Conservation (phyloP, 495 filamentous ascomycete species). For the Penicillium maclennaniae region DNA sequence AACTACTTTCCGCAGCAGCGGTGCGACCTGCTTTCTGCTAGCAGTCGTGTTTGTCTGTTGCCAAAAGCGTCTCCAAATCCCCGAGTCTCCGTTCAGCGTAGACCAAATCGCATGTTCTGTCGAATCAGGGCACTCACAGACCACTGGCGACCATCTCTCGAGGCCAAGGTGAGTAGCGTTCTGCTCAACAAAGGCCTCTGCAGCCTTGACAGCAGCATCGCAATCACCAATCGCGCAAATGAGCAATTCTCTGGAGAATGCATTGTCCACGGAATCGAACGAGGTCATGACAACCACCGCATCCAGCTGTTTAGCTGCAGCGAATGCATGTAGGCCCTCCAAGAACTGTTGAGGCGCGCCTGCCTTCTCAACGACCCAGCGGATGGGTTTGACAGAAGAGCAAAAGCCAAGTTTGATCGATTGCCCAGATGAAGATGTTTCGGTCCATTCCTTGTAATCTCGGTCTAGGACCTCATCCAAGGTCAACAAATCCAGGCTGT, state of each 20-base stretch:
- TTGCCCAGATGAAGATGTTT: slow-evolving; percentile 29
- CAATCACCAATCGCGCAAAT: slow-evolving; percentile 54
- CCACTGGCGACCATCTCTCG: slow-evolving; percentile 49
- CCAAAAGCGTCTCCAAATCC: slow-evolving; percentile 52
- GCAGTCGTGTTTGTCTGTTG: slow-evolving; percentile 60
- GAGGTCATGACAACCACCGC: slow-evolving; percentile 77
- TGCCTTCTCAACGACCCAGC: slow-evolving; percentile 58
- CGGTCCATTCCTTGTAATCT: slow-evolving; percentile 90
- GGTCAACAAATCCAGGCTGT: slow-evolving; percentile 60
- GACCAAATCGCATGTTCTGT: slow-evolving; percentile 34
- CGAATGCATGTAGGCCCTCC: slow-evolving; percentile 50
- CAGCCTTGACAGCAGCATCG: slow-evolving; percentile 39
- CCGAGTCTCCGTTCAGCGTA: slow-evolving; percentile 16
- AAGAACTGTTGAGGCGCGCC: slow-evolving; percentile 40
- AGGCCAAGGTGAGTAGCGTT: slow-evolving; percentile 53
- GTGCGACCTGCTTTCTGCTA: slow-evolving; percentile 88
- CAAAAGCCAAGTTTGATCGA: slow-evolving; percentile 66
- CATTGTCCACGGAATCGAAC: slow-evolving; percentile 38
- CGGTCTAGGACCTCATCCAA: slow-evolving; percentile 76
- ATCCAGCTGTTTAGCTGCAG: slow-evolving; percentile 54
- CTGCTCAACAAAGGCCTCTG: slow-evolving; percentile 50
- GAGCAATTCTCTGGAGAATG: slow-evolving; percentile 71
- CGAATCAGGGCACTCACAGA: slow-evolving; percentile 32
- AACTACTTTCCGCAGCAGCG: slow-evolving; percentile 68
- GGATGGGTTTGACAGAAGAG: slow-evolving; percentile 63